Base-by-base conservation (phyloP, 73 alveolate species). In the Effrenium voratum region DNA sequence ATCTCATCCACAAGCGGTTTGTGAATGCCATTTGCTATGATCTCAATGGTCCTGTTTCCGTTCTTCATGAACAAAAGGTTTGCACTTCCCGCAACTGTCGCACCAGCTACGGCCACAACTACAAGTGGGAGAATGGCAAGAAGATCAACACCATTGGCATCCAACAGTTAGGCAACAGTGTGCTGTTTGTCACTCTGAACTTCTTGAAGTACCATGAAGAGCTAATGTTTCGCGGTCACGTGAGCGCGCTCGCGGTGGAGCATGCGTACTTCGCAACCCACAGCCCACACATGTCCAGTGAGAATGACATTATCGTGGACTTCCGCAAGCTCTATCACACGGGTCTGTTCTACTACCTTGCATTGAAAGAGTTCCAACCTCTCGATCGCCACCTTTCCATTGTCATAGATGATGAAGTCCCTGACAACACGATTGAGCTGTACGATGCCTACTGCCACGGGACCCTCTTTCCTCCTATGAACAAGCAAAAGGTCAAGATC, bases 201-300 rank as follows among this genome's bases (percentile, higher is more conserved):
- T n/a, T n/a, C n/a, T 28, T 79, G 68, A 79, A 45, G 90, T 79
- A 79, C 45, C 90, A 79, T 79, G 90, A 79, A 30, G 90, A 79
- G 45, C 44, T 79, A 34, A 28, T 24, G 8, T 79, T 45, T 32
- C 90, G 90, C 26, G 90, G 90, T 79, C 90, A 79, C 32, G 68
- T 79, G 2, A 24, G 68, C 28, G 26, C 90, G 26, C 63, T 63
- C 28, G 90, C 90, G 1, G 30, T 46, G 2, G 13, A 63, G 1
- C 68, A 79, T 79, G 90, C 90, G 32, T 79, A 79, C 45, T n/a
- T n/a, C n/a, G n/a, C n/a, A n/a, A n/a, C n/a, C n/a, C n/a, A n/a
- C n/a, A n/a, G n/a, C n/a, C n/a, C n/a, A n/a, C n/a, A n/a, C n/a
- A n/a, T n/a, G n/a, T n/a, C n/a, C n/a, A n/a, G n/a, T n/a, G n/a